Evolutionary conservation across 768 basidiomycete genomes (phyloP).

Genomic region (Austroboletus festivus): DNA sequence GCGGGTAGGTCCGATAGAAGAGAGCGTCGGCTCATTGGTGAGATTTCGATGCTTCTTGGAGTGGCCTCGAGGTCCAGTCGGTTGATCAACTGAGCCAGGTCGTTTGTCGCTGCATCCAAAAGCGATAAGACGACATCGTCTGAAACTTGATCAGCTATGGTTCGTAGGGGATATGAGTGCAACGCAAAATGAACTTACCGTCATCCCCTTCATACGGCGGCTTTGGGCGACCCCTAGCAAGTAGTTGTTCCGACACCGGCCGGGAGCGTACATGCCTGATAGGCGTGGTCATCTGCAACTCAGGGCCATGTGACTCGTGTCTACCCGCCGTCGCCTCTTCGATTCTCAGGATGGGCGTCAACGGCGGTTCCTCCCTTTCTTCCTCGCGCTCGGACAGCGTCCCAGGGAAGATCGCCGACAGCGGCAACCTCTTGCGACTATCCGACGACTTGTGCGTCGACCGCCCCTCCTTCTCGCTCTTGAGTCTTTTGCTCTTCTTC

Average conservation of each 20-base stretch:
- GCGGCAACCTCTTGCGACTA: constrained; percentile 49
- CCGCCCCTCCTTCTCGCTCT: constrained; percentile 10
- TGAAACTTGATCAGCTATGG: constrained; percentile 3
- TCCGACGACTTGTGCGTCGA: constrained; percentile 47
- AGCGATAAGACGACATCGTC: constrained; percentile 58
- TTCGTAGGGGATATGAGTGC: too few species aligned
- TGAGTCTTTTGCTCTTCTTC: constrained; percentile 31
- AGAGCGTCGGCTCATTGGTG: constrained; percentile 37
- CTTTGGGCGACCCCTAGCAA: constrained; percentile 46
- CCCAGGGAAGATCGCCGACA: constrained; percentile 62
- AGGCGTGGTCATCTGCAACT: constrained; percentile 30
- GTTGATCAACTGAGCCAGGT: constrained; percentile 74
- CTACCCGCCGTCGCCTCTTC: constrained; percentile 56
- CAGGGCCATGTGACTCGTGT: constrained; percentile 27
- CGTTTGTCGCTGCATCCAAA: constrained; percentile 77
- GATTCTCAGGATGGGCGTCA: constrained; percentile 36
- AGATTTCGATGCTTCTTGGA: constrained; percentile 51
- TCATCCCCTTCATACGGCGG: constrained; percentile 51
- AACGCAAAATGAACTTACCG: constrained; percentile 12
- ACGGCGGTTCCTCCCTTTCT: background rate
- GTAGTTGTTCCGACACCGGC: constrained; percentile 63
- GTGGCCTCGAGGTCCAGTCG: constrained; percentile 81
- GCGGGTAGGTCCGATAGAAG: constrained; percentile 13
- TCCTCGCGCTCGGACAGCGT: constrained; percentile 15
- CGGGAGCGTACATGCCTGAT: constrained; percentile 44